Base-by-base conservation (phyloP, 2,329 filamentous ascomycete species). In the Pseudofabraea citricarpa region DNA sequence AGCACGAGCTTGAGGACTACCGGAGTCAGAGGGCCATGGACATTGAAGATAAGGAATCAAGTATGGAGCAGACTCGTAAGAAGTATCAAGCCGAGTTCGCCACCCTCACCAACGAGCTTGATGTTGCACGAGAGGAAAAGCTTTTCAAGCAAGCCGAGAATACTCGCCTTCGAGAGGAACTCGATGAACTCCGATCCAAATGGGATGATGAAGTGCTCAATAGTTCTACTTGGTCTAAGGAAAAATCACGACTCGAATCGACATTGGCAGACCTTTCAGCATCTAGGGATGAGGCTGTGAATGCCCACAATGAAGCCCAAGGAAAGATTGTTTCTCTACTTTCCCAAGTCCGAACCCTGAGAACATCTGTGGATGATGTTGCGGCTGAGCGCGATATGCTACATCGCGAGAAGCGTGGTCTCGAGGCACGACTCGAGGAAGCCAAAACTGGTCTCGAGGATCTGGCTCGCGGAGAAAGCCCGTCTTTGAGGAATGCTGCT, bases 171-270 rank as follows among this genome's bases (percentile, higher is more conserved):
- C 85, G 91, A n/a, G 91, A 97, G 62, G 93, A 98, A 66, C 81
- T 97, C 19, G 93, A 98, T 56, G 90, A 95, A 57, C 76, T 97
- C 46, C 83, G 93, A 53, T 90, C 84, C 55, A 97, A 97, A 69
- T 97, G 93, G 91, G 93, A 98, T 58, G 89, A 97, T 56, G 91
- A 98, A 67, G 89, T 97, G 9, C 79, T 97, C 55, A 97, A 97
- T 68, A 95, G 89, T 65, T 95, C 90, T 13, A 95, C 91, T 1
- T 97, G 93, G 90, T 90, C 90, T 10, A 98, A 98, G 70, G 91
- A 98, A 69, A 97, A 97, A 72, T 79, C 89, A 13, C 84, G 91
- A 13, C 75, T 98, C 31, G 91, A 97, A 63, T 81, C 90, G 47
- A 94, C 90, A 5, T 74, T 98, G 43, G 83, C 91, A 40, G 90